A percentile compares a stretch with the other conserved stretches of the same genome.
Evolutionary conservation across 352 stramenopile genomes (phyloP).

Genomic region (Globisporangium cederbergense): DNA sequence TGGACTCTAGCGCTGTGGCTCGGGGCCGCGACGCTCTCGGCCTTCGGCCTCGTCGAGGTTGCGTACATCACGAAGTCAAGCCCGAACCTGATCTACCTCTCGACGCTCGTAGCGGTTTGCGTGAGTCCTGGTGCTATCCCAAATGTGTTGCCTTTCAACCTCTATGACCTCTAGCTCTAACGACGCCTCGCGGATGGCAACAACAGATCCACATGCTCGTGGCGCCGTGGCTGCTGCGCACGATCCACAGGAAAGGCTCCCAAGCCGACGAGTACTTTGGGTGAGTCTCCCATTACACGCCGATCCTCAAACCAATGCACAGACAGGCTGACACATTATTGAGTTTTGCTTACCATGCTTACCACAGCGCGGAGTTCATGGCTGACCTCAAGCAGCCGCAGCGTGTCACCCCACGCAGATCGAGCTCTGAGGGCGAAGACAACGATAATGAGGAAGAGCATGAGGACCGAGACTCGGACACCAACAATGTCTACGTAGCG

Average conservation of each 20-base stretch:
- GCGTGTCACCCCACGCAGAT: conserved; percentile 3
- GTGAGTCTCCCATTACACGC: conserved; percentile 12
- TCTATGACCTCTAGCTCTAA: too few relatives aligned
- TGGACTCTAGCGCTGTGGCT: conserved; percentile 57
- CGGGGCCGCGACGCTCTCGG: conserved; percentile 41
- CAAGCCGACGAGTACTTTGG: conserved; percentile 70
- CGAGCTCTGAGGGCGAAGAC: conserved; percentile 17
- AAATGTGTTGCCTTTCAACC: too few relatives aligned
- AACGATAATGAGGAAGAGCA: conserved; percentile 24
- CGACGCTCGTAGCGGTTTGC: conserved; percentile 48
- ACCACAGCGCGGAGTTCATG: conserved; percentile 53
- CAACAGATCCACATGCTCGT: conserved; percentile 55
- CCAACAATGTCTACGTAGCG: conserved; percentile 20
- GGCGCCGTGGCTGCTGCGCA: conserved; percentile 58
- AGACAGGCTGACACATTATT: background rate
- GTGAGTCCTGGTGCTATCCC: conserved; percentile 25
- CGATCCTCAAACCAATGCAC: background rate
- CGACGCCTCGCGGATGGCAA: background rate
- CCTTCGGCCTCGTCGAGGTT: conserved; percentile 63
- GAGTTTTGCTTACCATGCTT: background rate
- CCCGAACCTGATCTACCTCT: conserved; percentile 64
- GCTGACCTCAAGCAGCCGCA: conserved; percentile 32
- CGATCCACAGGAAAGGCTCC: conserved; percentile 61
- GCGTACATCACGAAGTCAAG: conserved; percentile 46
- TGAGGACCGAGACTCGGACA: conserved; percentile 1